Evolutionary conservation across 352 stramenopile genomes (phyloP).

Genomic region (Phytophthora syringae): DNA sequence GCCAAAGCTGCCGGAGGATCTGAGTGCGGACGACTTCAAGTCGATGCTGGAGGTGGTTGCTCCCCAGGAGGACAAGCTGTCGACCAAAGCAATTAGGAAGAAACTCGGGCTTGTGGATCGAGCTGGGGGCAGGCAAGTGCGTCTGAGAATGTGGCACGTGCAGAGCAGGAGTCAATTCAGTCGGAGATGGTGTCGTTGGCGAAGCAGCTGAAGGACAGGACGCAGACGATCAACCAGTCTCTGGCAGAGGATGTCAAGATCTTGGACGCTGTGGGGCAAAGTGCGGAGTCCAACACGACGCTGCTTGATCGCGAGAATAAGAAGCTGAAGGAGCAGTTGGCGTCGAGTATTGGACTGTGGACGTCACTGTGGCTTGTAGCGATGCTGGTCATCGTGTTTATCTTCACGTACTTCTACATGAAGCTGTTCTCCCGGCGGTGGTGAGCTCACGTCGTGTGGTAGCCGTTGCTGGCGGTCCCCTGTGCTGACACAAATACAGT

Average conservation of each 20-base stretch:
- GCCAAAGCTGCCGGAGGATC: conserved; percentile 35
- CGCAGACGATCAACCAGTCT: conserved; percentile 78
- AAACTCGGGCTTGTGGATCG: conserved; percentile 61
- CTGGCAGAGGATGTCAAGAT: conserved; percentile 78
- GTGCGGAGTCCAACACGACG: conserved; percentile 68
- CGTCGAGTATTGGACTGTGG: conserved; percentile 78
- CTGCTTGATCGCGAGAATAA: conserved; percentile 68
- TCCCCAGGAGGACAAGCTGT: conserved; percentile 52
- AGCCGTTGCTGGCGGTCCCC: neutral
- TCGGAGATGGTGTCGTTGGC: conserved; percentile 80
- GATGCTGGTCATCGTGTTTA: conserved; percentile 64
- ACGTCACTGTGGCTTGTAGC: conserved; percentile 75
- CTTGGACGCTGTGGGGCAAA: conserved; percentile 73
- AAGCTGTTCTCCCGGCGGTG: conserved; percentile 74
- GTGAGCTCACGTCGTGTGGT: conserved; percentile 21
- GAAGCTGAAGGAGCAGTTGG: conserved; percentile 68
- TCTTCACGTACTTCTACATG: conserved; percentile 82
- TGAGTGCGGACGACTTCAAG: conserved; percentile 62
- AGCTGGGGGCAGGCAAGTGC: conserved; percentile 32
- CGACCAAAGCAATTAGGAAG: conserved; percentile 60
- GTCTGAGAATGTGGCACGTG: conserved; percentile 51
- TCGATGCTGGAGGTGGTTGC: conserved; percentile 57
- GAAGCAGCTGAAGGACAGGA: conserved; percentile 74
- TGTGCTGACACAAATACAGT: conserved; percentile 18
- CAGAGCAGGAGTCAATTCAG: conserved; percentile 77